These are phyloP conservation scores for Cytospora paraplurivora DNA, from an alignment of 2,329 filamentous ascomycete genomes.

Conservation along the genomic window DNA sequence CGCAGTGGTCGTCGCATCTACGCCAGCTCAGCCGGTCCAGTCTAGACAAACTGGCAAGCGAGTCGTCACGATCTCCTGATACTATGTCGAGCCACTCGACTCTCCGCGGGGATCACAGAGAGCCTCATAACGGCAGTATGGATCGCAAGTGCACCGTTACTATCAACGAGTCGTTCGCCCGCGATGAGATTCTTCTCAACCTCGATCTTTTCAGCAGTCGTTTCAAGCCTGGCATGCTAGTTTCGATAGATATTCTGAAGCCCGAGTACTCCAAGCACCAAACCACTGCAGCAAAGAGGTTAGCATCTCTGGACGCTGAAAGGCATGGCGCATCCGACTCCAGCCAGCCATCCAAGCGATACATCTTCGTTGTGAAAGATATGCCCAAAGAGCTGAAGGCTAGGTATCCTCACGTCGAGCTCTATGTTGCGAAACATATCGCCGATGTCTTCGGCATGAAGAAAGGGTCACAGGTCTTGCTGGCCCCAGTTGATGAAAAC, in stretches of 20 bases:
- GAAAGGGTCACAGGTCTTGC: constrained; percentile 69
- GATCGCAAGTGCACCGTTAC: constrained; percentile 57
- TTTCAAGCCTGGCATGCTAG: constrained; percentile 66
- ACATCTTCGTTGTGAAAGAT: constrained; percentile 73
- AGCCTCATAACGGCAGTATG: constrained; percentile 35
- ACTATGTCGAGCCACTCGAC: constrained; percentile 56
- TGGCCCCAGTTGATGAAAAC: constrained; percentile 58
- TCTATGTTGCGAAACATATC: constrained; percentile 75
- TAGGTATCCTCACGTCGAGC: constrained; percentile 65
- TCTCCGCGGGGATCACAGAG: constrained; percentile 37
- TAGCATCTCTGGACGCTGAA: constrained; percentile 23
- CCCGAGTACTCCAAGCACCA: constrained; percentile 29
- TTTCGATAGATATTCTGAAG: constrained; percentile 69
- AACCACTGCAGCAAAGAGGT: constrained; percentile 32
- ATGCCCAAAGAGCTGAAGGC: constrained; percentile 68
- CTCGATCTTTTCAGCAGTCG: constrained; percentile 67
- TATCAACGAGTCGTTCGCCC: constrained; percentile 73
- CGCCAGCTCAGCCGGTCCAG: constrained; percentile 54
- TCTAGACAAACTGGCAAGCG: constrained; percentile 47
- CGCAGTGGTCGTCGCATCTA: constrained; percentile 55
- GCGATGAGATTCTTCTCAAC: constrained; percentile 80
- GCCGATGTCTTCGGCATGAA: constrained; percentile 81
- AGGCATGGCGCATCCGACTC: constrained; percentile 30
- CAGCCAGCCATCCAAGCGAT: constrained; percentile 47
- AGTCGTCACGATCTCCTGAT: constrained; percentile 47